Evolutionary conservation across 208 protist genomes (phyloP), one percentile per base, ranked within the genome.

Genomic region (Porcisia hertigi): DNA sequence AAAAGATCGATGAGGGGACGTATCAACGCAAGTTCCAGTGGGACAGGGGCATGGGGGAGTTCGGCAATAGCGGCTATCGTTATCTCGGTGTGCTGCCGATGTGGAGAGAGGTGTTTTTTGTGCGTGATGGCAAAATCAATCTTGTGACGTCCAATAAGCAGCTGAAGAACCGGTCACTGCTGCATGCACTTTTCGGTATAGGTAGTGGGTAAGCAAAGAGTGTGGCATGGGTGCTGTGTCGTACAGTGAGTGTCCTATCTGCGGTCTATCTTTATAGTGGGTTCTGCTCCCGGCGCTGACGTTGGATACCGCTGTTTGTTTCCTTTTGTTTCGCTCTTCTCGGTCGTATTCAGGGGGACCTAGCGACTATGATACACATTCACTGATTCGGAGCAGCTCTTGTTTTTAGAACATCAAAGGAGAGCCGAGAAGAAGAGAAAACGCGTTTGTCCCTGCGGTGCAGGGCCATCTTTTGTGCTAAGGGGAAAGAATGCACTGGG

Each of bases 41-140:
- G 89, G 83, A 97, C 66, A 83, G 92, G 66, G 94, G 94, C 14
- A 93, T 97, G 86, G 86, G 65, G 39, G 94, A 97, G 69, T 87
- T 85, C 64, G 92, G 92, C 12, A 95, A 94, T 73, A 75, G 58
- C 62, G 89, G 92, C 7, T 91, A 67, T 69, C 57, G 77, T 5
- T 77, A 82, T 66, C 65, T 95, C 66, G 79, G 87, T 5, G 73
- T 81, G 75, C 83, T 93, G 12, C 90, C 90, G 0, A 84, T 72
- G 23, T 97, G 92, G 91, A 71, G 94, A 30, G 94, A 97, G 60
- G 71, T 97, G 45, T 97, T 96, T 73, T 96, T 94, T 87, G 86
- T 97, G 1, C 75, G 89, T 23, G 80, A 96, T 66, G 91, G 86
- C 0, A 87, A 89, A 47, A 97, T 97, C 45, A 49, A 73, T 3